Conservation (phyloP, 2,329 filamentous ascomycete genomes). For the Chrysosporium queenslandicum region DNA sequence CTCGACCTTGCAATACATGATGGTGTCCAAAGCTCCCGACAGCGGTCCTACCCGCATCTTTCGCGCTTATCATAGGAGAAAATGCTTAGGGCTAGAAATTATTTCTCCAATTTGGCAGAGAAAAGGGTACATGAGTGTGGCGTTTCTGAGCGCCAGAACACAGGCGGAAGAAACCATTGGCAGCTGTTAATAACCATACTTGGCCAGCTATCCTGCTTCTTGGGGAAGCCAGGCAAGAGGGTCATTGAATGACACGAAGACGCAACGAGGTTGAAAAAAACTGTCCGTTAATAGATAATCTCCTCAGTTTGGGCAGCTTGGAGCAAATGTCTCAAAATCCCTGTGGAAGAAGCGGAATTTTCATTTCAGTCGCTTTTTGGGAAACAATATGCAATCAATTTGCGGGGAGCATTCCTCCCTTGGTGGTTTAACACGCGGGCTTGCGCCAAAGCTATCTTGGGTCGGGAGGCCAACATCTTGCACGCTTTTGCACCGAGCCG, state of each 20-base stretch:
- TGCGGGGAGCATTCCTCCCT: neutral
- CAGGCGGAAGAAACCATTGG: too few relatives aligned
- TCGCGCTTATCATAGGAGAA: neutral
- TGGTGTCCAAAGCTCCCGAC: neutral
- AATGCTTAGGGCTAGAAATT: neutral
- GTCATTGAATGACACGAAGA: too few relatives aligned
- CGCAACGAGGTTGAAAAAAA: too few relatives aligned
- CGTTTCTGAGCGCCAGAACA: too few relatives aligned
- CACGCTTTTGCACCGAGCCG: neutral
- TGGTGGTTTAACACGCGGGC: too few relatives aligned
- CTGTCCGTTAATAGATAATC: too few relatives aligned
- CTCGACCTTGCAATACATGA: neutral
- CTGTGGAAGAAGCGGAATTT: neutral
- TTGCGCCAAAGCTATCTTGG: neutral
- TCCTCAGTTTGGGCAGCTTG: too few relatives aligned
- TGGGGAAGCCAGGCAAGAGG: too few relatives aligned
- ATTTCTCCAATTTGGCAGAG: neutral
- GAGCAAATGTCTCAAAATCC: conserved; percentile 9
- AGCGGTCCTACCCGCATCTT: conserved; percentile 1
- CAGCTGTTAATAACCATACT: too few relatives aligned
- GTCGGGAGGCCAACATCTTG: neutral
- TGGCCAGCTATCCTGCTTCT: too few relatives aligned
- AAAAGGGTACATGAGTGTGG: too few relatives aligned
- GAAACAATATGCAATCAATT: neutral
- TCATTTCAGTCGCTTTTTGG: neutral